Percentiles rank a stretch among this genome's conserved stretches.
Conservation (phyloP, 2,329 filamentous ascomycete genomes). For the Tolypocladium cylindrosporum region DNA sequence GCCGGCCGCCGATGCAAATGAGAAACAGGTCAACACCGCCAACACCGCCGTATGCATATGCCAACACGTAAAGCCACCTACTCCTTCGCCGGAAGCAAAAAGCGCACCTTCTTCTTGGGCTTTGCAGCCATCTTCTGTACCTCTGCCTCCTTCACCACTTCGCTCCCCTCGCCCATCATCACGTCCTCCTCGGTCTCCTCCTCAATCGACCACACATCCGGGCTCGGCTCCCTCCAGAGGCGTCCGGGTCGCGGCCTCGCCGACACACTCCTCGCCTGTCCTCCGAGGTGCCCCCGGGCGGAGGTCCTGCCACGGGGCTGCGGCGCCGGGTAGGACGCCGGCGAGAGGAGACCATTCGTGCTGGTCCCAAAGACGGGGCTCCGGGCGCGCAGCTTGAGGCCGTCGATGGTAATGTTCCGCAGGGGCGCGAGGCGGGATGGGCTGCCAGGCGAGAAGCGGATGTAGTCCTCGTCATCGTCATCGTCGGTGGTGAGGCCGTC, state of each 20-base stretch:
- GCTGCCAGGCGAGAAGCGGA: conserved; percentile 33
- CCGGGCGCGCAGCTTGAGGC: conserved; percentile 18
- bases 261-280: conserved; percentile 16
- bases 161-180: conserved; percentile 30
- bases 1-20: conserved; percentile 4
- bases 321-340: conserved; percentile 15
- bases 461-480: conserved; percentile 39
- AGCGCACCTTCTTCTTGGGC: conserved; percentile 46
- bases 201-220: conserved; percentile 50
- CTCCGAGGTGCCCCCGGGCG: conserved; percentile 10
- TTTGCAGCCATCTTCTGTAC: conserved; percentile 30
- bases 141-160: conserved; percentile 12
- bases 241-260: conserved; percentile 26
- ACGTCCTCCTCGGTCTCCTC: conserved; percentile 48
- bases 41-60: conserved; percentile 14
- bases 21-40: conserved; percentile 4
- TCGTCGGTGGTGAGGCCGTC: conserved; percentile 35
- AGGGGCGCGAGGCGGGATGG: conserved; percentile 29
- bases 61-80: conserved; percentile 4
- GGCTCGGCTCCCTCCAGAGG: conserved; percentile 47
- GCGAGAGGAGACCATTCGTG: conserved; percentile 12
- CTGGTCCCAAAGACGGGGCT: conserved; percentile 20
- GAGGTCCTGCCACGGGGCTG: conserved; percentile 17
- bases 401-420: conserved; percentile 30
- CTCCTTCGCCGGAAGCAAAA: conserved; percentile 37